Evolutionary conservation across 345 rosid species (phyloP).

Genomic region (Cardamine occulta): DNA sequence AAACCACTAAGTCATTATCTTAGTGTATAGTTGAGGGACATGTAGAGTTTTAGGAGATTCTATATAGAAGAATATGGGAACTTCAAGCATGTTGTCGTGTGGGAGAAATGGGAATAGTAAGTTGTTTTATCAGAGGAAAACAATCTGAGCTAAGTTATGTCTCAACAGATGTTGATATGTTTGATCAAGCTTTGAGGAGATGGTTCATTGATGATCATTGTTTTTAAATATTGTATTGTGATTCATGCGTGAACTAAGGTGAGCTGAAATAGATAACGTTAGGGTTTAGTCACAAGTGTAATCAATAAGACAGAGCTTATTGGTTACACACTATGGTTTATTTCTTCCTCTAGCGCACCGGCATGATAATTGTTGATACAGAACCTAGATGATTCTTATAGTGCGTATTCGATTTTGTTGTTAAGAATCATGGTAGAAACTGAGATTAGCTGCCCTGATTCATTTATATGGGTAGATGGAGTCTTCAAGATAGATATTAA

Average conservation of each 20-base stretch:
- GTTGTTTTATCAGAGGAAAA: background rate
- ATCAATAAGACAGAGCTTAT: background rate
- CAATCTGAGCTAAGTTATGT: background rate
- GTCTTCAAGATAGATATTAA: background rate
- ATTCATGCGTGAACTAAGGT: background rate
- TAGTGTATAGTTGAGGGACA: background rate
- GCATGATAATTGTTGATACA: background rate
- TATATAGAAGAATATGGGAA: background rate
- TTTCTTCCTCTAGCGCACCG: background rate
- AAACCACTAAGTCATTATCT: background rate
- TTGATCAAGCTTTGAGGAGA: conserved; percentile 1
- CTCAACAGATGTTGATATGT: background rate
- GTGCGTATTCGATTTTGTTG: background rate
- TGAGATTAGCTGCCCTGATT: background rate
- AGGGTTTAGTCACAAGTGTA: background rate
- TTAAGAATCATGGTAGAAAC: background rate
- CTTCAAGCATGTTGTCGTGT: background rate
- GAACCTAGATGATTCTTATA: background rate
- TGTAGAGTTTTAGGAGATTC: background rate
- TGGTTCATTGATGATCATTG: background rate
- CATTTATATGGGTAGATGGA: background rate
- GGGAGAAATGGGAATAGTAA: background rate
- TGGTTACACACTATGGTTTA: background rate
- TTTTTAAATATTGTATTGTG: background rate
- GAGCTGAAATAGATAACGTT: background rate